Conservation (phyloP, 1,139 yeast species). For the Hansenula anomala region DNA sequence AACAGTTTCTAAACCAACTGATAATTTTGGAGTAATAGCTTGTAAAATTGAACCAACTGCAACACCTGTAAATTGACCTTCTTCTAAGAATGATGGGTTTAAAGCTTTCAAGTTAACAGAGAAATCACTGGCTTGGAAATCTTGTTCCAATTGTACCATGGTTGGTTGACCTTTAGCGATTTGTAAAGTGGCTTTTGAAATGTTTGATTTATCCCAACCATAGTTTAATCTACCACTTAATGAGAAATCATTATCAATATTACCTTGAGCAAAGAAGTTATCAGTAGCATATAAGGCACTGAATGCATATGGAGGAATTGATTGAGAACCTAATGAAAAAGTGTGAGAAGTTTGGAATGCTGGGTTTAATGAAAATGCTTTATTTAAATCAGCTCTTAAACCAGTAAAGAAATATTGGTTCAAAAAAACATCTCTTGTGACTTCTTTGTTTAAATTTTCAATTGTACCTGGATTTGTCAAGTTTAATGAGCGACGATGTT, state of each 20-base stretch:
- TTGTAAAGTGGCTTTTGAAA: conserved; percentile 86
- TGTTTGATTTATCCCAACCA: conserved; percentile 79
- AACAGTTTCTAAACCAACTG: conserved; percentile 90
- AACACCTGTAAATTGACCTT: conserved; percentile 71
- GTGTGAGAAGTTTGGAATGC: conserved; percentile 98
- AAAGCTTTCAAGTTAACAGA: conserved; percentile 85
- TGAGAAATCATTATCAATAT: conserved; percentile 80
- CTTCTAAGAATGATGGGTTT: conserved; percentile 77
- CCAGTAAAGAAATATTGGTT: conserved; percentile 93
- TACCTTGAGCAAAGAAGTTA: conserved; percentile 83
- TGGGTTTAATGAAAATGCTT: conserved; percentile 87
- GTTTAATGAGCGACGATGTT: conserved; percentile 78
- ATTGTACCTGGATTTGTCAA: conserved; percentile 91
- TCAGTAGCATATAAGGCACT: conserved; percentile 89
- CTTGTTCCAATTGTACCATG: conserved; percentile 96
- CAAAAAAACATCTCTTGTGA: conserved; percentile 86
- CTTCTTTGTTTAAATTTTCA: conserved; percentile 92
- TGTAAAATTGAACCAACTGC: conserved; percentile 90
- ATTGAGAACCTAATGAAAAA: conserved; percentile 81
- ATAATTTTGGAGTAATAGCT: conserved; percentile 75
- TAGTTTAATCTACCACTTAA: conserved; percentile 88
- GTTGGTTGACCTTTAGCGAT: conserved; percentile 87
- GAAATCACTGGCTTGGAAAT: conserved; percentile 84
- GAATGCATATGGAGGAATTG: conserved; percentile 88
- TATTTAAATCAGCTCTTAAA: conserved; percentile 92